Evolutionary conservation across 1,284 basidiomycete genomes (phyloP), one percentile per base, ranked within the genome.

Genomic region (Anthracocystis setariae): DNA sequence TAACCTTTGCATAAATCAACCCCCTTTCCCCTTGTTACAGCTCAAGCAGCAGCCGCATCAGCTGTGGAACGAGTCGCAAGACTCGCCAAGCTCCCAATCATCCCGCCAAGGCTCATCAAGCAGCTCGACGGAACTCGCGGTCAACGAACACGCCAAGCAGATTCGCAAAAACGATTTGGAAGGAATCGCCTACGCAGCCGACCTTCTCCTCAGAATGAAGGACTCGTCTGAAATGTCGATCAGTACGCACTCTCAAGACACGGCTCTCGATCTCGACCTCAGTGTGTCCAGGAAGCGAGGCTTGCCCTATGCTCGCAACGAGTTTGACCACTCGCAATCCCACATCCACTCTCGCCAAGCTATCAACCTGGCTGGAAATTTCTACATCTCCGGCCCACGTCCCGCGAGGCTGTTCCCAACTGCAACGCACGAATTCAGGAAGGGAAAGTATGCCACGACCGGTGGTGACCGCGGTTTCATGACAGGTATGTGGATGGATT

Each of bases 361-460:
- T 18, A 18, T n/a, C 2, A 50, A 25, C 32, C 15, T 21, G 8
- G 43, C 46, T 24, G 45, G 38, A 23, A 58, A 18, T 21, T 60
- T 72, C 18, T 56, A 59, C 55, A 72, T 72, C 32, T 46, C 52
- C 12, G 55, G 40, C 3, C 69, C 69, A 10, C 63, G 57, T 13
- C 69, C 58, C 3, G 69, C 69, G 0, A 33, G 46, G 18, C 59
- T 72, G 7, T 72, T 63, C 17, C 47, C 64, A 1, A 71, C 68
- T 2, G 20, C 35, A 1, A 42, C 55, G 3, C 71, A 73, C 47
- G 54, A 56, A 24, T 63, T 73, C 18, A 27, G 66, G 2, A 66
- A 58, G 51, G 71, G 61, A 27, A 69, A 67, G 25, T 69, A 73
- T 21, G 71, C 71, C 2, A 73, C 71, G 0, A 62, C 65, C 25